These are phyloP conservation scores for Vicia sativa DNA, from an alignment of 306 rosid genomes.

Conservation along the genomic window DNA sequence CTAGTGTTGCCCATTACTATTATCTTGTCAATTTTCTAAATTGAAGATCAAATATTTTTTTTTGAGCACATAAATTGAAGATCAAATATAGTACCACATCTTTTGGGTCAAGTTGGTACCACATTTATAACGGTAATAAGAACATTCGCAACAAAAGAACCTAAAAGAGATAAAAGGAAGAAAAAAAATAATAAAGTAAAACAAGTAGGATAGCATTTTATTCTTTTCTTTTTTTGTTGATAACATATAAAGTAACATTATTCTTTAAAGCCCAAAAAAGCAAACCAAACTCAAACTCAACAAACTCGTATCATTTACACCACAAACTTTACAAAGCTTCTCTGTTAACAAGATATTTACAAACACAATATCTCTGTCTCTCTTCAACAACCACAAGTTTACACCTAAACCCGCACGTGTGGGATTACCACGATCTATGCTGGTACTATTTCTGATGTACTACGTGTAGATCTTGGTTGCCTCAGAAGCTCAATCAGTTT, in stretches of 20 bases:
- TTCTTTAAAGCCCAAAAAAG: conserved; percentile 27
- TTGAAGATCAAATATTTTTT: conserved; percentile 14
- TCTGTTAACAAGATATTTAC: conserved; percentile 61
- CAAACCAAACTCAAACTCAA: conserved; percentile 48
- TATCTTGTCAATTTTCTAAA: neutral
- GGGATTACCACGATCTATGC: conserved; percentile 29
- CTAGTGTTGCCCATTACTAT: conserved; percentile 2
- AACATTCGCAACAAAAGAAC: neutral
- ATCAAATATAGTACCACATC: conserved; percentile 2
- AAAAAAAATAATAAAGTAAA: neutral
- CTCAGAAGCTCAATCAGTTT: conserved; percentile 86
- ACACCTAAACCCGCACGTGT: conserved; percentile 17
- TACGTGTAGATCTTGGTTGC: conserved; percentile 81
- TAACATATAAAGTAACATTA: neutral
- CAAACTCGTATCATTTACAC: conserved; percentile 41
- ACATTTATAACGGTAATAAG: conserved; percentile 12
- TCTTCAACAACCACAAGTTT: conserved; percentile 16
- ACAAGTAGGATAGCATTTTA: neutral
- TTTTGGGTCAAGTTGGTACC: neutral
- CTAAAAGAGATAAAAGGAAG: neutral
- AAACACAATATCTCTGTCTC: conserved; percentile 30
- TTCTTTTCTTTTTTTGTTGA: conserved; percentile 2
- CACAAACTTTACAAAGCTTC: conserved; percentile 54
- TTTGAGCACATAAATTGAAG: conserved; percentile 5
- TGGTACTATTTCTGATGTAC: conserved; percentile 48